Evolutionary conservation across 805 yeast species (phyloP).

Genomic region (Maudiozyma serrabonitensis): DNA sequence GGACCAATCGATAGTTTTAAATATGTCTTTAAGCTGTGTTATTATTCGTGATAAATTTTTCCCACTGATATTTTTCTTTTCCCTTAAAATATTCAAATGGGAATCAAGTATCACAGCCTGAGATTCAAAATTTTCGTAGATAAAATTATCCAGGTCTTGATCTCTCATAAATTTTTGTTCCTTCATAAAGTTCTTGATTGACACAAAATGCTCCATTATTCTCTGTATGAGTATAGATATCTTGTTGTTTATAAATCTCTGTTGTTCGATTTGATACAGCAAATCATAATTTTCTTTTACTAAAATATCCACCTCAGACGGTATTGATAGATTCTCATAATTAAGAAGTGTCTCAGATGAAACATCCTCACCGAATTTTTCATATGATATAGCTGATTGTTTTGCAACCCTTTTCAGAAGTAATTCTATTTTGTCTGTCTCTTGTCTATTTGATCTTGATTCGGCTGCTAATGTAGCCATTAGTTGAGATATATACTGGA

Average conservation of each 20-base stretch:
- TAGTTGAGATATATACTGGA: constrained; percentile 22
- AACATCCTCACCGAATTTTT: constrained; percentile 12
- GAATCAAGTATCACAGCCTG: constrained; percentile 9
- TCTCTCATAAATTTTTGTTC: constrained; percentile 20
- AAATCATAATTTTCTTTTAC: constrained; percentile 20
- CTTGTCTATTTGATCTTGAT: constrained; percentile 21
- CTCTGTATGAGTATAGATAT: constrained; percentile 19
- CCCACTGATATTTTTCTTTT: constrained; percentile 6
- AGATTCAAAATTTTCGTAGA: constrained; percentile 15
- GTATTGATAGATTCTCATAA: constrained; percentile 5
- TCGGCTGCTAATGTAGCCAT: constrained; percentile 18
- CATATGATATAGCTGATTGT: constrained; percentile 22
- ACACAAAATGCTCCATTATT: constrained; percentile 21
- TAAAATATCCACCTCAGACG: constrained; percentile 12
- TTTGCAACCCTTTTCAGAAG: constrained; percentile 21
- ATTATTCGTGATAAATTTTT: constrained; percentile 10
- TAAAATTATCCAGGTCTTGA: constrained; percentile 13
- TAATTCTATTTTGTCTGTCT: constrained; percentile 20
- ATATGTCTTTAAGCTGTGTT: constrained; percentile 8
- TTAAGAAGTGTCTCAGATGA: constrained; percentile 6
- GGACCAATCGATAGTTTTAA: constrained; percentile 17
- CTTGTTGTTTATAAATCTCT: constrained; percentile 21
- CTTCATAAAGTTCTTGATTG: constrained; percentile 22
- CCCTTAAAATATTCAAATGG: constrained; percentile 7
- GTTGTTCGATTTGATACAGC: constrained; percentile 23